A percentile compares a stretch with the other conserved stretches of the same genome.
phyloP scores from a whole-genome alignment of 352 stramenopile species.

The Globisporangium apiculatum region DNA sequence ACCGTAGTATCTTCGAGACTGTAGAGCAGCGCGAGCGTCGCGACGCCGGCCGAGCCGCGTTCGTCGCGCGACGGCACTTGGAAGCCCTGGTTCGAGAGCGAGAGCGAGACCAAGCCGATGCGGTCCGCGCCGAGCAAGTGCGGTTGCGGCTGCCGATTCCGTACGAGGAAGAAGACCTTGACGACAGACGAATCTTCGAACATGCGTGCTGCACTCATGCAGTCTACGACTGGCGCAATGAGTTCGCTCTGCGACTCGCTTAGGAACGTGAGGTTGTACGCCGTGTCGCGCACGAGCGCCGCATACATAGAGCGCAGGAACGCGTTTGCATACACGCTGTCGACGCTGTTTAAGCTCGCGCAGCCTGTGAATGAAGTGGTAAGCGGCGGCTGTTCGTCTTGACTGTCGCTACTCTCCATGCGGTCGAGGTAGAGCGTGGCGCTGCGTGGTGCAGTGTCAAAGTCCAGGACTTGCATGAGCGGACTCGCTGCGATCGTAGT shows the following conservation, averaged over 20 bases:
- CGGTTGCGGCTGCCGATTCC: not conserved
- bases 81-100: constrained; percentile 8
- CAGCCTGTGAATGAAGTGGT: constrained; percentile 2
- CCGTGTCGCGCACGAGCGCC: constrained; percentile 3
- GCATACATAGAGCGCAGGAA: constrained; percentile 12
- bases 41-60: not conserved
- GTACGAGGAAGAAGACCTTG: not conserved
- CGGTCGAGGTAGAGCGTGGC: constrained; percentile 3
- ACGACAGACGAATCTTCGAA: not conserved
- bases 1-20: constrained; percentile 1
- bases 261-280: constrained; percentile 14
- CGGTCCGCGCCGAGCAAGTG: constrained; percentile 1
- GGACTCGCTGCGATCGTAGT: constrained; percentile 23
- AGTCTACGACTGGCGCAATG: constrained; percentile 20
- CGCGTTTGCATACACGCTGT: constrained; percentile 6
- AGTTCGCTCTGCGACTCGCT: constrained; percentile 18
- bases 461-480: constrained; percentile 17
- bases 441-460: constrained; percentile 4
- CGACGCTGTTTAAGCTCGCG: not conserved
- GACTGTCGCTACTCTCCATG: not conserved
- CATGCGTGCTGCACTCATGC: constrained; percentile 2
- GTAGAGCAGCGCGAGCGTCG: constrained; percentile 11
- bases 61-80: constrained; percentile 1
- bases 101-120: constrained; percentile 4
- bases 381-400: not conserved